These are phyloP conservation scores for Teunomyces stri DNA, from an alignment of 805 yeast species.

Conservation along the genomic window DNA sequence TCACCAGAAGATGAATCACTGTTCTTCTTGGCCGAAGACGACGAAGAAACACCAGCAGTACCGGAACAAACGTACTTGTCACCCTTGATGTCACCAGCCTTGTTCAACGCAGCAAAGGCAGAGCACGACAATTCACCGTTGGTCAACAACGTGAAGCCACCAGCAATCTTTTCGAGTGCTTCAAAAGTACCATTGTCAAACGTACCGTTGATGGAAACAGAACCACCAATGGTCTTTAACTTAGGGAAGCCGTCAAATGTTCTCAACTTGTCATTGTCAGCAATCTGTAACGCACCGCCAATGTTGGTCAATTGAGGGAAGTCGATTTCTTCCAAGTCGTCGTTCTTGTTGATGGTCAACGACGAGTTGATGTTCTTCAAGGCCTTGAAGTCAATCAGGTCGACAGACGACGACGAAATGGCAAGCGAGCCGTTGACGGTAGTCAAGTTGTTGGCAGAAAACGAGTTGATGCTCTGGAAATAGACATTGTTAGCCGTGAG, in stretches of 20 bases:
- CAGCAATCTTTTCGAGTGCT: conserved; percentile 73
- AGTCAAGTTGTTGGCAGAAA: conserved; percentile 67
- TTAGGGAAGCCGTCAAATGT: conserved; percentile 70
- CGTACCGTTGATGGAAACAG: conserved; percentile 76
- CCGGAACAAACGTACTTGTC: conserved; percentile 76
- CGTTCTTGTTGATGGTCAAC: conserved; percentile 71
- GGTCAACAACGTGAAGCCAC: conserved; percentile 81
- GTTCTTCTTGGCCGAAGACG: conserved; percentile 40
- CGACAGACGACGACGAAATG: conserved; percentile 69
- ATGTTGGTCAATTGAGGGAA: conserved; percentile 68
- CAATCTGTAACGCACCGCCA: conserved; percentile 92
- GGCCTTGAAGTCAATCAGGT: conserved; percentile 50
- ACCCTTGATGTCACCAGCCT: conserved; percentile 86
- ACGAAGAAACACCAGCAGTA: conserved; percentile 46
- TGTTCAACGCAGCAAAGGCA: conserved; percentile 67
- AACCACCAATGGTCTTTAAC: conserved; percentile 80
- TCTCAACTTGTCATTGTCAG: conserved; percentile 75
- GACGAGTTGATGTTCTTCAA: conserved; percentile 75
- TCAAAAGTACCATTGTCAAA: conserved; percentile 78
- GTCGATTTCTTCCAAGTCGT: conserved; percentile 63
- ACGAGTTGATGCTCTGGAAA: conserved; percentile 74
- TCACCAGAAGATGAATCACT: conserved; percentile 25
- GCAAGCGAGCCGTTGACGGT: conserved; percentile 80
- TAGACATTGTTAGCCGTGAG: conserved; percentile 85
- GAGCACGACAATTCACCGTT: conserved; percentile 77